Base-by-base conservation (phyloP, 352 stramenopile genomes). In the Peronospora farinosa region DNA sequence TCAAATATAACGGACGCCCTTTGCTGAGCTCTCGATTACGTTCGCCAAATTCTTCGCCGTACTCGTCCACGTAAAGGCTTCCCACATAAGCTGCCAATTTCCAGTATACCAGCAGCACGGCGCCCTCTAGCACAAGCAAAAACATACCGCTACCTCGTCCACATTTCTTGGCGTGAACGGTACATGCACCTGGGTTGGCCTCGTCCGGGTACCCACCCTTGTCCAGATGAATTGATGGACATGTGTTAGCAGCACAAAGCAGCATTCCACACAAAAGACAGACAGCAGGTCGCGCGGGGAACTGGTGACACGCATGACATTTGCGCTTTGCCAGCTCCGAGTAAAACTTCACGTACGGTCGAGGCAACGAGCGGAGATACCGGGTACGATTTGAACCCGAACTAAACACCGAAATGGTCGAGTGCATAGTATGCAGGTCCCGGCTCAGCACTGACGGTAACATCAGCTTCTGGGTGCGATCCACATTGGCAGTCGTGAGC, bases 31-130 rank as follows among this genome's bases (percentile, higher is more conserved):
- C 78, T 33, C 76, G 78, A 41, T 91, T 88, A 39, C 76, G 75
- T 41, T 94, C 83, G 30, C 83, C 81, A 70, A 92, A 92, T 50
- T 90, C 83, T 58, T 94, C 83, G 25, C 83, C 83, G 54, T 94
- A 92, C 58, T 91, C 83, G 58, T 94, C 83, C 48, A 94, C 78
- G 41, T 92, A 94, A 43, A 92, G 51, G 47, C 80, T 92, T 30
- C 75, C 72, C 4, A 90, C 80, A 37, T 90, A 93, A 9, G 83
- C 79, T 1, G 83, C 82, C 36, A 93, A 52, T 55, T 93, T 93
- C 72, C 80, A 90, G 48, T 89, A 91, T 51, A 94, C 79, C 13
- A 94, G 69, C 53, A 94, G 50, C 55, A 92, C 83, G 1, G 80
- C 82, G 16, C 83, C 83, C 62, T 94, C 83, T 12, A 94, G 62